A percentile compares a stretch with the other conserved stretches of the same genome.
Conservation (phyloP, 768 basidiomycete species). For the Amanita subjunquillea region DNA sequence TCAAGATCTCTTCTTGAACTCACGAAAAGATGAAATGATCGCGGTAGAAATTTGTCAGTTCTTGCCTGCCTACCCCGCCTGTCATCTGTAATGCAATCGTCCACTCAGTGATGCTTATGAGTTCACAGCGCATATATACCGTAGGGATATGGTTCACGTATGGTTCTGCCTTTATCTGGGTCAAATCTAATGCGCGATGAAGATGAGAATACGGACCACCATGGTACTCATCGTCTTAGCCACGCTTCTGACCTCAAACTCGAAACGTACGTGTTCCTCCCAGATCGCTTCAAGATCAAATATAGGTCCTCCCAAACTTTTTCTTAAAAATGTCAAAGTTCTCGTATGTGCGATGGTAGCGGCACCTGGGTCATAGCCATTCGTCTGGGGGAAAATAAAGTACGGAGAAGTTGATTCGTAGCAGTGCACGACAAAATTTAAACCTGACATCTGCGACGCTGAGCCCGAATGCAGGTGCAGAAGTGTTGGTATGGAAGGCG, state of each 20-base stretch:
- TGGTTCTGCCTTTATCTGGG: slow-evolving; percentile 32
- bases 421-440: slow-evolving; percentile 13
- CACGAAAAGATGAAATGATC: slow-evolving; percentile 47
- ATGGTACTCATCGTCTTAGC: slow-evolving; percentile 47
- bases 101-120: background rate
- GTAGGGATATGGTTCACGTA: slow-evolving; percentile 55
- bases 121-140: slow-evolving; percentile 13
- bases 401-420: slow-evolving; percentile 23
- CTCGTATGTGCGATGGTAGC: slow-evolving; percentile 37
- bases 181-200: background rate
- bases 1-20: slow-evolving; percentile 7
- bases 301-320: slow-evolving; percentile 34
- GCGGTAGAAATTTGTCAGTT: slow-evolving; percentile 41
- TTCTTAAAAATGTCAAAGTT: slow-evolving; percentile 33
- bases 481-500: slow-evolving; percentile 21
- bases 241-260: slow-evolving; percentile 40
- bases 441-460: slow-evolving; percentile 12
- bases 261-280: slow-evolving; percentile 48
- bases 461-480: slow-evolving; percentile 22
- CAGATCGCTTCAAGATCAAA: slow-evolving; percentile 53
- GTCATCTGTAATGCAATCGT: slow-evolving; percentile 29
- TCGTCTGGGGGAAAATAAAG: slow-evolving; percentile 33
- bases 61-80: slow-evolving; percentile 41
- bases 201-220: slow-evolving; percentile 27
- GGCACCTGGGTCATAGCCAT: slow-evolving; percentile 28